Base-by-base conservation (phyloP, 176 grass and related monocot genomes). In the Dactylis glomerata region DNA sequence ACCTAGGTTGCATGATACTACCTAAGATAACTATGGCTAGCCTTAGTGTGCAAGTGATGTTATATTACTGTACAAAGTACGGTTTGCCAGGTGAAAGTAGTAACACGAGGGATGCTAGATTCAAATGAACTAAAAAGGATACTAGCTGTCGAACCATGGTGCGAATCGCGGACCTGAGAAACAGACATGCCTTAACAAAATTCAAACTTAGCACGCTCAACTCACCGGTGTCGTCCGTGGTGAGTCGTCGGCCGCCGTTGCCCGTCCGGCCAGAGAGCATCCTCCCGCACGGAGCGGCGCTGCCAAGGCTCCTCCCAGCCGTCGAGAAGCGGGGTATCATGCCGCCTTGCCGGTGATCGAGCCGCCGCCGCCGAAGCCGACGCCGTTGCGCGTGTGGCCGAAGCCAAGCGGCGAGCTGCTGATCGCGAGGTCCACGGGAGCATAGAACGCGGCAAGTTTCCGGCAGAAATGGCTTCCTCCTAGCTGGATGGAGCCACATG, bases 361-460 rank as follows among this genome's bases (percentile, higher is more conserved):
- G 52, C 52, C 68, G 37, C 52, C 51, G 5, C 81, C n/a, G 62
- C 33, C 5, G 83, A 62, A 8, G 59, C 52, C 3, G 45, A 75
- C 10, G 72, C 83, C 1, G 42, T 75, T 14, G 72, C 88, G 1
- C 87, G 81, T 40, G 75, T 34, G n/a, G 85, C 77, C 20, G 86
- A 66, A 16, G 73, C 81, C 41, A 88, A 2, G 41, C 86, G 74
- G 52, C 86, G 81, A 61, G 86, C 86, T 50, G 86, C 86, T 63
- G 86, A 54, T 19, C n/a, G 1, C 52, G 38, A 44, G 31, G 86
- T 10, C 86, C 81, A n/a, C 6, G 80, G 74, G 46, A 73, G 42
- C 86, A 88, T 88, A 72, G 64, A 72, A 71, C 80, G 2, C 61
- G 7, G 79, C 44, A 6, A 22, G 7, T 7, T 38, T 52, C 56